Conservation (phyloP, 1,139 yeast species). For the Sugiyamaella japonica region DNA sequence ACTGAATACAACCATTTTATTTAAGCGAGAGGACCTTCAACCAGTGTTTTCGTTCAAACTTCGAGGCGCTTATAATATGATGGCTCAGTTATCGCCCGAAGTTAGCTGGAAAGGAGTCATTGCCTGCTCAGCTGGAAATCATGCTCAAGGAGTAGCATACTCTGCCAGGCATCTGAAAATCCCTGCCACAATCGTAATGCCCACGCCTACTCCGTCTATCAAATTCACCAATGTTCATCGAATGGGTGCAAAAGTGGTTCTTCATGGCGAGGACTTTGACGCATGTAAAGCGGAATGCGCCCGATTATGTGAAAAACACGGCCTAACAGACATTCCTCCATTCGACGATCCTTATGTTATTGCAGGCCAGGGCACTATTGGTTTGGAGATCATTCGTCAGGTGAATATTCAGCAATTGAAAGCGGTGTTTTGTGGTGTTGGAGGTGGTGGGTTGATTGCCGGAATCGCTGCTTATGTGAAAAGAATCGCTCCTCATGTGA, state of each 20-base stretch:
- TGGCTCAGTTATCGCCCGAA: conserved; percentile 74
- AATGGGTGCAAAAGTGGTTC: conserved; percentile 89
- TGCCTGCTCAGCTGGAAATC: conserved; percentile 98
- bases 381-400: conserved; percentile 88
- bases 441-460: conserved; percentile 96
- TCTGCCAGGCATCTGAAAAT: conserved; percentile 82
- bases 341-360: conserved; percentile 96
- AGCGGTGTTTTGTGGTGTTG: conserved; percentile 91
- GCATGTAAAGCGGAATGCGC: conserved; percentile 87
- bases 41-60: conserved; percentile 96
- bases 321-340: conserved; percentile 89
- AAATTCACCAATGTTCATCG: conserved; percentile 88
- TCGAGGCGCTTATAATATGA: conserved; percentile 97
- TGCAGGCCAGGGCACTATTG: conserved; percentile 99
- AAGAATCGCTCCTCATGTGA: conserved; percentile 96
- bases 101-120: conserved; percentile 83
- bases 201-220: conserved; percentile 93
- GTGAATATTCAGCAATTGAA: conserved; percentile 70
- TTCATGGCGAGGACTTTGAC: conserved; percentile 92
- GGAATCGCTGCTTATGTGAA: conserved; percentile 89
- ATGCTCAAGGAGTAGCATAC: conserved; percentile 98
- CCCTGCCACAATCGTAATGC: conserved; percentile 97
- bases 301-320: conserved; percentile 64
- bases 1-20: conserved; percentile 66
- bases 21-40: conserved; percentile 88